A percentile compares a stretch with the other conserved stretches of the same genome.
These are phyloP conservation scores for Hypoxylon lienhwacheense DNA, from an alignment of 495 filamentous ascomycete genomes.

Conservation along the genomic window DNA sequence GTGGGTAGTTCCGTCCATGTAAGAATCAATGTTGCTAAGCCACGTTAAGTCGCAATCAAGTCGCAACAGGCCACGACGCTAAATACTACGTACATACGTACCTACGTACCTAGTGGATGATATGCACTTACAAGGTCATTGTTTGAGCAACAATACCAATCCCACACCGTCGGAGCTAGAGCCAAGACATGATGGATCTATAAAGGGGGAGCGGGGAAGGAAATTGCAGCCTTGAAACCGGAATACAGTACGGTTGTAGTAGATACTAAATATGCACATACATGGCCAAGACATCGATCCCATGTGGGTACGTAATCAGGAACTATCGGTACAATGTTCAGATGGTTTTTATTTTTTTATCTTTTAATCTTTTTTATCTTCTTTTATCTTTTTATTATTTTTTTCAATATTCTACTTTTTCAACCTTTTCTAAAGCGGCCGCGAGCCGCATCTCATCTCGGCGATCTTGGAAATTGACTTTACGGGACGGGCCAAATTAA, in stretches of 20 bases:
- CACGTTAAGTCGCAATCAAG: constrained; percentile 15
- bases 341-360: constrained; percentile 1
- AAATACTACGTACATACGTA: too few species aligned
- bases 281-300: constrained; percentile 32
- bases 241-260: too few species aligned
- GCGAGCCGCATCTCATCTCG: constrained; percentile 9
- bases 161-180: constrained; percentile 14
- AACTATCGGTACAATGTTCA: constrained; percentile 1
- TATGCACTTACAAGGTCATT: constrained; percentile 25
- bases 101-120: constrained; percentile 3
- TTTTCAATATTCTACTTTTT: constrained; percentile 19
- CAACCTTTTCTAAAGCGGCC: constrained; percentile 17
- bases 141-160: constrained; percentile 5
- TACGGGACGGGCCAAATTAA: constrained; percentile 4
- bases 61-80: constrained; percentile 22
- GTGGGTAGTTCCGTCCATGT: too few species aligned
- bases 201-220: constrained; percentile 19
- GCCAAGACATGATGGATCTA: constrained; percentile 16
- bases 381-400: constrained; percentile 12
- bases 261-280: too few species aligned
- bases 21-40: constrained; percentile 19
- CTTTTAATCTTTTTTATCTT: constrained; percentile 4
- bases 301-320: constrained; percentile 13
- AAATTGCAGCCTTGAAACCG: constrained; percentile 3
- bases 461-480: constrained; percentile 6